Evolutionary conservation across 106 monocot genomes (phyloP).

Genomic region (Chionographis japonica): DNA sequence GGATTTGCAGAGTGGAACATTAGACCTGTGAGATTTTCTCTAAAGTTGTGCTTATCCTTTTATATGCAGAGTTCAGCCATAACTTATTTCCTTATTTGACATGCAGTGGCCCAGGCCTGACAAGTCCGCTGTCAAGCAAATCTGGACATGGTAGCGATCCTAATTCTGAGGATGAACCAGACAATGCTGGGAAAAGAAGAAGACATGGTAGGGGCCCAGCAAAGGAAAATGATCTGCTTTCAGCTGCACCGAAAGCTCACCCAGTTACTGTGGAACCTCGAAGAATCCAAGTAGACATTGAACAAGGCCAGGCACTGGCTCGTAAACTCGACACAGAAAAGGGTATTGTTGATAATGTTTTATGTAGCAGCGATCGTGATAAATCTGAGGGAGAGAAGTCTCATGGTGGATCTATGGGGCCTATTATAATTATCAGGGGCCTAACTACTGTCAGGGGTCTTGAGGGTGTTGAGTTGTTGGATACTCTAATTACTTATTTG

Average conservation of each 20-base stretch:
- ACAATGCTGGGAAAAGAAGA: slow-evolving; percentile 69
- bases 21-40: slow-evolving; percentile 65
- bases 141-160: slow-evolving; percentile 56
- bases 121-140: slow-evolving; percentile 38
- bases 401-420: slow-evolving; percentile 79
- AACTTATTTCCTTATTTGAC: neutral
- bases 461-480: slow-evolving; percentile 87
- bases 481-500: slow-evolving; percentile 89
- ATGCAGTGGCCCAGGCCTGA: slow-evolving; percentile 69
- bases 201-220: slow-evolving; percentile 49
- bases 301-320: slow-evolving; percentile 61
- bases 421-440: slow-evolving; percentile 87
- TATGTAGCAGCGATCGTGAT: slow-evolving; percentile 47
- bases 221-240: slow-evolving; percentile 60
- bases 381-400: slow-evolving; percentile 76
- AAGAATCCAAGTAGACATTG: slow-evolving; percentile 75
- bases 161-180: slow-evolving; percentile 87
- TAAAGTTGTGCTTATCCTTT: neutral
- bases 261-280: slow-evolving; percentile 56
- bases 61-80: neutral
- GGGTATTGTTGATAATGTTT: slow-evolving; percentile 78
- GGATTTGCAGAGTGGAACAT: slow-evolving; percentile 80
- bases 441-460: slow-evolving; percentile 77
- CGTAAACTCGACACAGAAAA: slow-evolving; percentile 88
- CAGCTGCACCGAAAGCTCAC: slow-evolving; percentile 71